A percentile compares a stretch with the other conserved stretches of the same genome.
Evolutionary conservation across 2,329 filamentous ascomycete species (phyloP).

Genomic region (Madurella mycetomatis): DNA sequence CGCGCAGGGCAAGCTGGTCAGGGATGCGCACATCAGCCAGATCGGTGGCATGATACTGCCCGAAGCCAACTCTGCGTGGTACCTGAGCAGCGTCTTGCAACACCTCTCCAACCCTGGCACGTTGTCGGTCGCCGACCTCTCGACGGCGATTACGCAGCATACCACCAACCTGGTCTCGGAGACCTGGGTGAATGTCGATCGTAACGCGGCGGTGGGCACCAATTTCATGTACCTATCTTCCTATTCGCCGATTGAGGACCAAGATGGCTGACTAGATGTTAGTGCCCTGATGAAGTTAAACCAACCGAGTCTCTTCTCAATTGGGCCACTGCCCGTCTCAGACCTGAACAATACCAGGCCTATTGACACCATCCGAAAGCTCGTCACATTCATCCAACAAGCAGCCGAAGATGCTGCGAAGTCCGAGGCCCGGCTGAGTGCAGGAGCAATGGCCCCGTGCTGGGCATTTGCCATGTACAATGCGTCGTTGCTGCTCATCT

Average conservation of each 20-base stretch:
- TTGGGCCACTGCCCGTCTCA: background rate
- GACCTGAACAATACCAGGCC: conserved; percentile 14
- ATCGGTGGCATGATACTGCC: conserved; percentile 28
- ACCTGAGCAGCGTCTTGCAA: conserved; percentile 25
- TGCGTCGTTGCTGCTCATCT: conserved; percentile 27
- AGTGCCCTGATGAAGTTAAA: conserved; percentile 31
- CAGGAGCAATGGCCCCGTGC: conserved; percentile 22
- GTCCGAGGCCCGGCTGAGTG: conserved; percentile 9
- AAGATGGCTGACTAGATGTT: conserved; percentile 18
- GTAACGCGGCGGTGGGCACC: conserved; percentile 25
- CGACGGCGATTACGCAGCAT: conserved; percentile 21
- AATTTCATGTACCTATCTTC: conserved; percentile 27
- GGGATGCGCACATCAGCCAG: conserved; percentile 23
- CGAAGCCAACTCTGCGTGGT: conserved; percentile 28
- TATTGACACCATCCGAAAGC: conserved; percentile 21
- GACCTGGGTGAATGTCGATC: conserved; percentile 25
- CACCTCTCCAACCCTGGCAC: conserved; percentile 17
- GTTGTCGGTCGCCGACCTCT: conserved; percentile 15
- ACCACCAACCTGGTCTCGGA: conserved; percentile 20
- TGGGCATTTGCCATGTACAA: conserved; percentile 27
- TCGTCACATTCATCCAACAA: conserved; percentile 25
- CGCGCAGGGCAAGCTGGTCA: background rate
- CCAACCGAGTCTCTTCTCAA: conserved; percentile 24
- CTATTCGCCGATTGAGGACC: conserved; percentile 1
- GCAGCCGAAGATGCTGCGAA: conserved; percentile 18